phyloP scores from a whole-genome alignment of 116 monocot species.

The Papilionanthe hybrid region DNA sequence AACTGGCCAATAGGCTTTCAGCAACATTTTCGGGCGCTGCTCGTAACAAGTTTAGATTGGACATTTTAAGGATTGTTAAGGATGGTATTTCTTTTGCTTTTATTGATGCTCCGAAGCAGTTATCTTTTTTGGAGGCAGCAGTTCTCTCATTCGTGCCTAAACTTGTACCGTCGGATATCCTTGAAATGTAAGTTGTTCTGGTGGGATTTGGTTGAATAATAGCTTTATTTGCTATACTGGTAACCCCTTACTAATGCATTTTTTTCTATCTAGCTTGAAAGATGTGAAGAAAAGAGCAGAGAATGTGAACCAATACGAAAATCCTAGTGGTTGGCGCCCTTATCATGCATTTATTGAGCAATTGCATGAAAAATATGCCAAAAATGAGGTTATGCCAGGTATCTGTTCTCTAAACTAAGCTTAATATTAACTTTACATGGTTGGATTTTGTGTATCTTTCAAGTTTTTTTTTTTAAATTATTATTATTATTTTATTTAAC shows the following conservation, averaged over 20 bases:
- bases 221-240: background rate
- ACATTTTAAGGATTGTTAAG: slow-evolving; percentile 70
- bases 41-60: slow-evolving; percentile 61
- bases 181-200: slow-evolving; percentile 62
- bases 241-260: background rate
- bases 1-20: slow-evolving; percentile 69
- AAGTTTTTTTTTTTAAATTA: background rate
- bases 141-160: slow-evolving; percentile 78
- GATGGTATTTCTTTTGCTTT: slow-evolving; percentile 85
- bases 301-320: slow-evolving; percentile 63
- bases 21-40: slow-evolving; percentile 72
- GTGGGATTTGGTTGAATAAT: background rate
- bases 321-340: slow-evolving; percentile 84
- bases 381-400: slow-evolving; percentile 81
- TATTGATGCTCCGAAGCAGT: slow-evolving; percentile 54
- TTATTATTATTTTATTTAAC: background rate
- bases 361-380: slow-evolving; percentile 63
- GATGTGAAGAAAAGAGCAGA: slow-evolving; percentile 73
- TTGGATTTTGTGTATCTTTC: background rate
- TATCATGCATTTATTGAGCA: slow-evolving; percentile 64
- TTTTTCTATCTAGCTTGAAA: slow-evolving; percentile 38
- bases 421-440: background rate
- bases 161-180: slow-evolving; percentile 51
- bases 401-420: background rate
- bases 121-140: slow-evolving; percentile 79